Conservation (phyloP, 495 filamentous ascomycete species). For the Xylaria longipes region DNA sequence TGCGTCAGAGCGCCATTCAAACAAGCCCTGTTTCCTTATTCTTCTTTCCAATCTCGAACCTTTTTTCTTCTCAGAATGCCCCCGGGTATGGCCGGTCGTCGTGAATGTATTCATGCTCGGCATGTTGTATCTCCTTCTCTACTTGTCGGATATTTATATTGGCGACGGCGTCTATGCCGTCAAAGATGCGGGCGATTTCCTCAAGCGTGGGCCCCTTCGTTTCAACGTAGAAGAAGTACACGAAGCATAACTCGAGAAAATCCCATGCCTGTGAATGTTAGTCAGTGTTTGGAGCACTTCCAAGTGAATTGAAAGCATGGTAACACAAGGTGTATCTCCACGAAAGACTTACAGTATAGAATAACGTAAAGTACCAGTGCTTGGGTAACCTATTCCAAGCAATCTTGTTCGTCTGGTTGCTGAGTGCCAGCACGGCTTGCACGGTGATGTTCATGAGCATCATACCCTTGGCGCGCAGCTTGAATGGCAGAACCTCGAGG, state of each 20-base stretch:
- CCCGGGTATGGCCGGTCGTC: conserved; percentile 27
- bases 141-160: conserved; percentile 55
- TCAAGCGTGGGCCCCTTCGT: conserved; percentile 69
- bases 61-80: conserved; percentile 9
- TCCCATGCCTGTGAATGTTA: conserved; percentile 56
- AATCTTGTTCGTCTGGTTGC: conserved; percentile 67
- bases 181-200: conserved; percentile 66
- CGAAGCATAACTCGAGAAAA: conserved; percentile 61
- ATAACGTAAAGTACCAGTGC: conserved; percentile 67
- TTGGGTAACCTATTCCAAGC: conserved; percentile 61
- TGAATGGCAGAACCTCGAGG: conserved; percentile 71
- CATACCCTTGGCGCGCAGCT: conserved; percentile 73
- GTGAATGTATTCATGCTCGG: conserved; percentile 41
- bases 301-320: not conserved
- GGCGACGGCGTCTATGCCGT: conserved; percentile 61
- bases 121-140: conserved; percentile 53
- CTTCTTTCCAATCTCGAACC: not conserved
- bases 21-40: not conserved
- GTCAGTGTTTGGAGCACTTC: not conserved
- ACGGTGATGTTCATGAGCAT: conserved; percentile 68
- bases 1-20: not conserved
- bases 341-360: conserved; percentile 59
- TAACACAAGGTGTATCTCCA: not conserved
- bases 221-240: conserved; percentile 73
- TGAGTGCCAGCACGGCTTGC: conserved; percentile 64